Conservation (phyloP, 2,329 filamentous ascomycete genomes). For the Taxawa tesnikishii region DNA sequence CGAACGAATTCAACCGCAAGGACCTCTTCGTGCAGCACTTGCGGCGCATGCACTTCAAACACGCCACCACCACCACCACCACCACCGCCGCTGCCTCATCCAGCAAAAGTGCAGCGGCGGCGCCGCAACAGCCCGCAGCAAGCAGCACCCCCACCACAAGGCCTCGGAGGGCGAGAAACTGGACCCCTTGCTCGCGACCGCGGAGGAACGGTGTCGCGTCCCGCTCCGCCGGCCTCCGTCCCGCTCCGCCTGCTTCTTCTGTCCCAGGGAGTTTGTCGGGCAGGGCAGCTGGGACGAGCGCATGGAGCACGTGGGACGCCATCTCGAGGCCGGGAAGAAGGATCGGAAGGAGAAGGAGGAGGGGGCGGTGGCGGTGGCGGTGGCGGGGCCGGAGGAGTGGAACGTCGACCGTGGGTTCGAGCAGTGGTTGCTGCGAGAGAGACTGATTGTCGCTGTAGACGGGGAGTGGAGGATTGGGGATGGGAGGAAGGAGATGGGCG, state of each 20-base stretch:
- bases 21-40: slow-evolving; percentile 85
- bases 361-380: slow-evolving; percentile 20
- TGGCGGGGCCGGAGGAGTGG: slow-evolving; percentile 24
- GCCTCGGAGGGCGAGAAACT: slow-evolving; percentile 7
- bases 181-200: slow-evolving; percentile 28
- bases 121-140: slow-evolving; percentile 16
- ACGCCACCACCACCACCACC: slow-evolving; percentile 16
- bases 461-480: slow-evolving; percentile 21
- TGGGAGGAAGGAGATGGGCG: too few relatives aligned
- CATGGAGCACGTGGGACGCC: slow-evolving; percentile 78
- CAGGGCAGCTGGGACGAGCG: slow-evolving; percentile 60
- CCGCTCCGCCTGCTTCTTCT: slow-evolving; percentile 53
- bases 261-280: slow-evolving; percentile 51
- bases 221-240: slow-evolving; percentile 50
- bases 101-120: too few relatives aligned
- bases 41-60: slow-evolving; percentile 64
- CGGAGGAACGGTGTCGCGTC: slow-evolving; percentile 47
- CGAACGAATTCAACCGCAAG: slow-evolving; percentile 75
- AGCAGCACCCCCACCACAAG: slow-evolving; percentile 23
- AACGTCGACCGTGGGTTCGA: slow-evolving; percentile 19
- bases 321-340: slow-evolving; percentile 52
- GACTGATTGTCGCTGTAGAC: slow-evolving; percentile 19
- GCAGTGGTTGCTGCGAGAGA: slow-evolving; percentile 26
- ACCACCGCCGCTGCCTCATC: slow-evolving; percentile 6
- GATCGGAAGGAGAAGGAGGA: too few relatives aligned